phyloP scores from a whole-genome alignment of 2,329 filamentous ascomycete genomes.

The Fusarium sambucinum region DNA sequence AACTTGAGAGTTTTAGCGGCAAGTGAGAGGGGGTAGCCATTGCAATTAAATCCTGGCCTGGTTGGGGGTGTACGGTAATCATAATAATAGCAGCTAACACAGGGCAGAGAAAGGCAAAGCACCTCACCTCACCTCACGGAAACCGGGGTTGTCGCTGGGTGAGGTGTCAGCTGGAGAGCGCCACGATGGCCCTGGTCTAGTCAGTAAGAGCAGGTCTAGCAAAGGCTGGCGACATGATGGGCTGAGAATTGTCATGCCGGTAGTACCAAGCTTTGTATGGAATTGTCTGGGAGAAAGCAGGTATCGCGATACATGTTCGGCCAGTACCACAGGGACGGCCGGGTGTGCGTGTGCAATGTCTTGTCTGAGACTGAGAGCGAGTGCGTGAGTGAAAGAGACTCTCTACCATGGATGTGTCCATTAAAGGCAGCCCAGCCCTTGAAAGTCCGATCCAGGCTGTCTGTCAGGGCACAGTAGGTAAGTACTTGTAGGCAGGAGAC shows the following conservation, averaged over 20 bases:
- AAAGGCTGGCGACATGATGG: conserved; percentile 36
- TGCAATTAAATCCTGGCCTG: neutral
- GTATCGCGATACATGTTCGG: conserved; percentile 29
- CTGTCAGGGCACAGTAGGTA: neutral
- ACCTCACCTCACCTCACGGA: conserved; percentile 39
- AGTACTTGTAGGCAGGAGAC: conserved; percentile 2
- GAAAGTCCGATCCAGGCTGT: neutral
- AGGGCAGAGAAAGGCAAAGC: conserved; percentile 41
- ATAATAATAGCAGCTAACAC: conserved; percentile 27
- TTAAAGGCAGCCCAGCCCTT: conserved; percentile 16
- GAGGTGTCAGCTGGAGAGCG: conserved; percentile 48
- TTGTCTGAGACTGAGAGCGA: conserved; percentile 24
- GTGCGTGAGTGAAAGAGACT: conserved; percentile 4
- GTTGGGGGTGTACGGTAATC: conserved; percentile 5
- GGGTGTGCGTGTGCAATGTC: conserved; percentile 43
- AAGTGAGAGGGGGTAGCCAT: conserved; percentile 24
- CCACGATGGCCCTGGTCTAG: conserved; percentile 48
- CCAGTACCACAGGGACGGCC: conserved; percentile 36
- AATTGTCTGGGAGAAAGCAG: conserved; percentile 11
- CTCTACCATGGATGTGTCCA: conserved; percentile 34
- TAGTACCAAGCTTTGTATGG: conserved; percentile 33
- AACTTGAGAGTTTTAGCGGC: conserved; percentile 33
- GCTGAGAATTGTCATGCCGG: conserved; percentile 26
- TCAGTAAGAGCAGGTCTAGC: conserved; percentile 30
- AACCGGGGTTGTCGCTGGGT: conserved; percentile 39